Evolutionary conservation across 805 yeast genomes (phyloP), one percentile per base, ranked within the genome.

Genomic region (Nakazawaea peltata): DNA sequence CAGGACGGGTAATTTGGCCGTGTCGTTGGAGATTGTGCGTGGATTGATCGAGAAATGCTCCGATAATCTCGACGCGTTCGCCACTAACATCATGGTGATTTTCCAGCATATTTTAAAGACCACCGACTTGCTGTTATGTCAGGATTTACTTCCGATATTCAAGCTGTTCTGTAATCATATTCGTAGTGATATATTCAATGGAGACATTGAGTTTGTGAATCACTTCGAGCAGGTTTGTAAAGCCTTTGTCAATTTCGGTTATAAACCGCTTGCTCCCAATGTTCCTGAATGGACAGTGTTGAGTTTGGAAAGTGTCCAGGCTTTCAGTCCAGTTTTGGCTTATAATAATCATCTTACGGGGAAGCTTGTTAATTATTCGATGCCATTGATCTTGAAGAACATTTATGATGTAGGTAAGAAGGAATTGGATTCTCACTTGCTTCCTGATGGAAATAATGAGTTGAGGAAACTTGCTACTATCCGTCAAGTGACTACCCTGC

Each of bases 21-120:
- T 90, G 12, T 81, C 97, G 0, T 61, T 86, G 41, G 78, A 69
- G 33, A 79, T 90, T 14, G 55, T 85, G 37, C 55, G 69, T 33
- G 80, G 81, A 26, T 67, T 92, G 45, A 78, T 87, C 25, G 76
- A 67, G 30, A 73, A 75, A 50, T 87, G 97, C 54, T 65, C 74
- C 26, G 94, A 84, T 41, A 90, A 92, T 53, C 63, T 92, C 52
- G 86, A 83, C 43, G 80, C 86, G 22, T 79, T 86, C 60, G 88
- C 95, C 1, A 66, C 63, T 17, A 73, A 78, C 46, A 77, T 82
- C 13, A 67, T 84, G 32, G 60, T 65, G 15, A 77, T 88, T 18
- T 62, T 88, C 50, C 53, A 52, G 18, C 51, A 63, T 8, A 68
- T 80, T 12, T 46, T 81, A 29, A 47, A 56, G 12, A 65, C 77